Evolutionary conservation across 352 stramenopile species (phyloP).

Genomic region (Elongisporangium anandrum): DNA sequence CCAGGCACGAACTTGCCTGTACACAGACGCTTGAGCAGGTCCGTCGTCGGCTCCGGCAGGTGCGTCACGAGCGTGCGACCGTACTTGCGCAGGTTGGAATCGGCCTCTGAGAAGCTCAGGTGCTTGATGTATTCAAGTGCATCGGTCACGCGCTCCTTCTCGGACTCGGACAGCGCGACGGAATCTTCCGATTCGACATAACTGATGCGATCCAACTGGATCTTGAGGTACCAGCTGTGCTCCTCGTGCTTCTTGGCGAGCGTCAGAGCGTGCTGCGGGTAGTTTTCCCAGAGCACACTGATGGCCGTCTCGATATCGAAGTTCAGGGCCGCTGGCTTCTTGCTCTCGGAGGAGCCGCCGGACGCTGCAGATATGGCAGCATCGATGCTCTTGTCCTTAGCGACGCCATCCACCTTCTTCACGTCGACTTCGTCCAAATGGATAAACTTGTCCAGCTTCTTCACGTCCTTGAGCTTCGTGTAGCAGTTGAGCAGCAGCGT

Average conservation of each 20-base stretch:
- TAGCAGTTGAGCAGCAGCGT: slow-evolving; percentile 94
- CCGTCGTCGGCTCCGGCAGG: slow-evolving; percentile 83
- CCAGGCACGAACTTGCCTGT: slow-evolving; percentile 73
- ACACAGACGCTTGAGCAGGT: slow-evolving; percentile 88
- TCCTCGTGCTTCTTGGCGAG: slow-evolving; percentile 89
- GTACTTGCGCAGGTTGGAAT: slow-evolving; percentile 86
- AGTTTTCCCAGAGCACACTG: slow-evolving; percentile 90
- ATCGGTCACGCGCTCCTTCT: slow-evolving; percentile 83
- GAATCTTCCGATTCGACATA: slow-evolving; percentile 81
- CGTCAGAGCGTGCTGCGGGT: slow-evolving; percentile 86
- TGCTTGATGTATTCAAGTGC: slow-evolving; percentile 90
- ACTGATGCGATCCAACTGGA: slow-evolving; percentile 89
- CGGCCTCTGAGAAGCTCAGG: slow-evolving; percentile 78
- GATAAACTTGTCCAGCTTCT: slow-evolving; percentile 92
- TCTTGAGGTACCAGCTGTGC: slow-evolving; percentile 91
- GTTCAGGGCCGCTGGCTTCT: slow-evolving; percentile 35
- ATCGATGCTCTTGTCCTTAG: slow-evolving; percentile 8
- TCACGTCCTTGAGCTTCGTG: slow-evolving; percentile 92
- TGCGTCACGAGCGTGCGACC: slow-evolving; percentile 87
- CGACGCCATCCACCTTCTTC: slow-evolving; percentile 23
- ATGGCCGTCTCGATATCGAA: slow-evolving; percentile 93
- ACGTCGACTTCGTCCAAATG: slow-evolving; percentile 74
- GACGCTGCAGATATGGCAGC: slow-evolving; percentile 13
- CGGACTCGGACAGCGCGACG: slow-evolving; percentile 52
- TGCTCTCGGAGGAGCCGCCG: slow-evolving; percentile 19